Evolutionary conservation across 2,329 filamentous ascomycete genomes (phyloP).

Genomic region (Trichoderma gracile): DNA sequence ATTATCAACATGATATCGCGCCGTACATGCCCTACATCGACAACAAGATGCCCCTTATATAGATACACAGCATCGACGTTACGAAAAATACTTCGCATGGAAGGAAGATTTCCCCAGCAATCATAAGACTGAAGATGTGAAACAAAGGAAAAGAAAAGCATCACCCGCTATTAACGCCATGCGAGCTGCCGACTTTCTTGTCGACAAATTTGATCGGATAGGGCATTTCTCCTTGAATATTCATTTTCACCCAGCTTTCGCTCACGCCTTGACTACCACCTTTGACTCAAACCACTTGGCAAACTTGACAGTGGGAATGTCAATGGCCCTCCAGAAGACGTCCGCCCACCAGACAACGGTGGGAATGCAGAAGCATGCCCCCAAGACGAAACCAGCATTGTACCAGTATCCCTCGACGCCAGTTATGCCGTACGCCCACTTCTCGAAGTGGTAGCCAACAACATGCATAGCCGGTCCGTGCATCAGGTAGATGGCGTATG

Average conservation of each 20-base stretch:
- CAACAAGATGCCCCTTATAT: background rate
- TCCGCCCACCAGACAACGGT: conserved; percentile 57
- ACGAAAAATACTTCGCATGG: background rate
- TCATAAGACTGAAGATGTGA: background rate
- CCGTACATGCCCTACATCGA: background rate
- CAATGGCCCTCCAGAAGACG: conserved; percentile 57
- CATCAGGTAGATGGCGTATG: conserved; percentile 62
- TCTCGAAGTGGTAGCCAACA: conserved; percentile 54
- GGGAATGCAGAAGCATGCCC: conserved; percentile 51
- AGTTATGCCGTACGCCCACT: conserved; percentile 49
- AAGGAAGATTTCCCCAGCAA: no score
- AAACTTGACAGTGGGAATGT: conserved; percentile 57
- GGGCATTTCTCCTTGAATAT: background rate
- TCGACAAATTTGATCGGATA: background rate
- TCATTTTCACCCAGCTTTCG: background rate
- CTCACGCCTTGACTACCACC: conserved; percentile 39
- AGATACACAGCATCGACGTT: no score
- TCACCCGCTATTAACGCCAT: conserved; percentile 20
- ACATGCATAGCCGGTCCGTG: conserved; percentile 59
- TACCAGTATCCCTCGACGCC: conserved; percentile 50
- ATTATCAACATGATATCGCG: background rate
- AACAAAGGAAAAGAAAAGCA: background rate
- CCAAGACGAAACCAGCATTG: conserved; percentile 49
- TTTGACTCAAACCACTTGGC: conserved; percentile 56
- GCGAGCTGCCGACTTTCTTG: background rate